These are phyloP conservation scores for Spinellus fusiger DNA, from an alignment of 192 early-diverging fungal genomes.

Conservation along the genomic window DNA sequence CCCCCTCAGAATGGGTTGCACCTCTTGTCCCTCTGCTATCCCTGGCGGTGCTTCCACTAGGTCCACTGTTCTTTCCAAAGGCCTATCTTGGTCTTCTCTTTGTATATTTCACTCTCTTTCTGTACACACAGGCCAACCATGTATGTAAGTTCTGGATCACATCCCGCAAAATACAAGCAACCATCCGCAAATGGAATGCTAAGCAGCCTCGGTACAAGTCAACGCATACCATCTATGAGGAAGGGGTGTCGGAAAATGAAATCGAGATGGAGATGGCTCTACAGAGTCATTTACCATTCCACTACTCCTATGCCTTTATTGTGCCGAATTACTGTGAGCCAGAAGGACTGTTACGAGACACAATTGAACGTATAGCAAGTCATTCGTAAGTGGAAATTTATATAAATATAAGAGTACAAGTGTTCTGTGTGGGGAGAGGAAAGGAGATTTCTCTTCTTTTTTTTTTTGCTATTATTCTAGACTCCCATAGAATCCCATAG, in stretches of 20 bases:
- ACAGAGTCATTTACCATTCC: not conserved
- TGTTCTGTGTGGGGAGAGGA: too few species aligned
- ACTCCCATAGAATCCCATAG: not conserved
- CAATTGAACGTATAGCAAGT: slow-evolving; percentile 57
- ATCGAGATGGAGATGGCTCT: too few species aligned
- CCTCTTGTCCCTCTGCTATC: slow-evolving; percentile 33
- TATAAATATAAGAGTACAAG: not conserved
- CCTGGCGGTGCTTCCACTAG: slow-evolving; percentile 32
- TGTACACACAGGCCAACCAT: slow-evolving; percentile 42
- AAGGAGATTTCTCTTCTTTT: slow-evolving; percentile 4
- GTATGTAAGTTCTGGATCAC: slow-evolving; percentile 42
- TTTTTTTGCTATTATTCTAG: not conserved
- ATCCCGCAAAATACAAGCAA: slow-evolving; percentile 33
- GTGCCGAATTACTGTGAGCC: slow-evolving; percentile 71
- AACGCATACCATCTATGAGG: too few species aligned
- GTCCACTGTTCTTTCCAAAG: slow-evolving; percentile 39
- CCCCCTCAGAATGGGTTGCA: slow-evolving; percentile 40
- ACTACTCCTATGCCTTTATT: slow-evolving; percentile 57
- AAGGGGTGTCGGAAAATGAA: too few species aligned
- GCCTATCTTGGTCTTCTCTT: slow-evolving; percentile 38
- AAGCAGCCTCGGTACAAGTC: too few species aligned
- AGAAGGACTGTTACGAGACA: slow-evolving; percentile 61
- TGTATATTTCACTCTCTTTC: slow-evolving; percentile 36
- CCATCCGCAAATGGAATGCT: slow-evolving; percentile 32
- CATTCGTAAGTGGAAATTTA: slow-evolving; percentile 49